A percentile compares a stretch with the other conserved stretches of the same genome.
Evolutionary conservation across 208 protist species (phyloP).

Genomic region (Endotrypanum monterogeii): DNA sequence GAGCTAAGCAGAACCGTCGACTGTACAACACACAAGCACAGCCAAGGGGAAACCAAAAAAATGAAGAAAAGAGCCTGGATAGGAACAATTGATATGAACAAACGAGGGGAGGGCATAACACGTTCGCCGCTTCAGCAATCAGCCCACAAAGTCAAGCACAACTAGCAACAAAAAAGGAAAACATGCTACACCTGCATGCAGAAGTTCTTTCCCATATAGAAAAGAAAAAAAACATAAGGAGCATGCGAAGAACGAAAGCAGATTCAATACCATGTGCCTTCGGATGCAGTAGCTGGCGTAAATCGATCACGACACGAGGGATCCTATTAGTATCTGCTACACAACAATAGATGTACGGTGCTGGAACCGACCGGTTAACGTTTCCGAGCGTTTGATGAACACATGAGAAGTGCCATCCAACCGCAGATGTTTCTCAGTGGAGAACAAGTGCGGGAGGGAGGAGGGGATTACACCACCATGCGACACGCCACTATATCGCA

Average conservation of each 20-base stretch:
- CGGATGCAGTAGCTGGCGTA: no score
- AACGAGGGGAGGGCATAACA: not conserved
- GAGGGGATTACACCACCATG: constrained; percentile 36
- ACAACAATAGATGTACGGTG: not conserved
- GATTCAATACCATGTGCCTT: not conserved
- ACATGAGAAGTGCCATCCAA: not conserved
- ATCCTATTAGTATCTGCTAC: not conserved
- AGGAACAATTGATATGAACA: not conserved
- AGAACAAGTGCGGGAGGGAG: no score
- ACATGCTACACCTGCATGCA: not conserved
- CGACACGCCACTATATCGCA: constrained; percentile 90
- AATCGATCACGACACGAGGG: not conserved
- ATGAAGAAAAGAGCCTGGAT: not conserved
- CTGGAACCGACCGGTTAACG: not conserved
- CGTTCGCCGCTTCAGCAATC: not conserved
- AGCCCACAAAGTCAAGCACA: not conserved
- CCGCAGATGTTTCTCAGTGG: not conserved
- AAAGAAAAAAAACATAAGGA: no score
- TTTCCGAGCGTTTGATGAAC: not conserved
- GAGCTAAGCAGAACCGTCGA: not conserved
- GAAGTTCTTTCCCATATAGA: no score
- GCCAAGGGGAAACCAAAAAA: not conserved
- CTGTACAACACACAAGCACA: not conserved
- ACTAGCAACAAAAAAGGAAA: not conserved
- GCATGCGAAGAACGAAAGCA: not conserved